A percentile compares a stretch with the other conserved stretches of the same genome.
Evolutionary conservation across 768 basidiomycete genomes (phyloP).

Genomic region (Podaxis sp.): DNA sequence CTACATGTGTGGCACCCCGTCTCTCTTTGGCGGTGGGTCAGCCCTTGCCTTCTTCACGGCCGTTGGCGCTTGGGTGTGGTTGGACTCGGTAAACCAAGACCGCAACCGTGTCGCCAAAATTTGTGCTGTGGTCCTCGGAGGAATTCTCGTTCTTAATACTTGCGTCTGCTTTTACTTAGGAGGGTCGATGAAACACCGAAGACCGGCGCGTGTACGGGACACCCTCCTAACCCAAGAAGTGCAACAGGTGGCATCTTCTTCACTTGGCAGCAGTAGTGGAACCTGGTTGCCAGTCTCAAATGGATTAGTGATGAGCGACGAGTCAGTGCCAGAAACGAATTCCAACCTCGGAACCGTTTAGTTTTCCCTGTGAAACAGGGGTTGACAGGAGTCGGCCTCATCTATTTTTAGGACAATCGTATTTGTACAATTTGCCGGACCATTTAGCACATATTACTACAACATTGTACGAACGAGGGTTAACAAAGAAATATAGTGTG

Average conservation of each 20-base stretch:
- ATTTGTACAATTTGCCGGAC: background rate
- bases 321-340: background rate
- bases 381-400: background rate
- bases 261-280: background rate
- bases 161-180: conserved; percentile 14
- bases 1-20: conserved; percentile 17
- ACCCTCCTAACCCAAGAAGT: background rate
- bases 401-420: background rate
- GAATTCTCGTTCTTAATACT: background rate
- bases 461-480: background rate
- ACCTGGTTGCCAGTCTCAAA: conserved; percentile 1
- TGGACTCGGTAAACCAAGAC: conserved; percentile 7
- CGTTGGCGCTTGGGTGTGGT: conserved; percentile 16
- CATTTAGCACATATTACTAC: background rate
- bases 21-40: conserved; percentile 17
- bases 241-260: background rate
- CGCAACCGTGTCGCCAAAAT: conserved; percentile 5
- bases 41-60: conserved; percentile 16
- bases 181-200: conserved; percentile 4
- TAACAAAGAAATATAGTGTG: no score
- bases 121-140: background rate
- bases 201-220: background rate
- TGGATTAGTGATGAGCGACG: background rate
- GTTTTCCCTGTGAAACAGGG: background rate
- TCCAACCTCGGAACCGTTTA: background rate